Conservation (phyloP, 805 yeast species). For the Isabelozyma pseudorhagii region DNA sequence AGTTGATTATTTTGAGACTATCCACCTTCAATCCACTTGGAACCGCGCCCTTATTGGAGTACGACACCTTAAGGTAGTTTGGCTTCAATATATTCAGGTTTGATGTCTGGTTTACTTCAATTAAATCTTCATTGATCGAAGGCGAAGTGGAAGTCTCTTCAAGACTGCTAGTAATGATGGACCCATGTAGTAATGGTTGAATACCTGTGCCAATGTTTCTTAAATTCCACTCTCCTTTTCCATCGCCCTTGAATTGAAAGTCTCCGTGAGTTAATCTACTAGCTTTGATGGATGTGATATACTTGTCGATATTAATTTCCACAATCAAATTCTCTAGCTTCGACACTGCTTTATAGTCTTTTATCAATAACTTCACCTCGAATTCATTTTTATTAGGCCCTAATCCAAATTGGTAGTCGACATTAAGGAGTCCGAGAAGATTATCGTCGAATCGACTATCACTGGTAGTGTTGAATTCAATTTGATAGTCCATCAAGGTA, state of each 20-base stretch:
- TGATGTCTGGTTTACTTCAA: constrained; percentile 2
- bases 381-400: constrained; percentile 57
- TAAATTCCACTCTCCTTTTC: constrained; percentile 67
- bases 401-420: constrained; percentile 51
- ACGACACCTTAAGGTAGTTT: constrained; percentile 46
- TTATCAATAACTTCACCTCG: constrained; percentile 53
- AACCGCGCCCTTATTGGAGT: constrained; percentile 61
- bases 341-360: constrained; percentile 22
- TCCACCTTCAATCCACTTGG: constrained; percentile 76
- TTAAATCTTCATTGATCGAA: constrained; percentile 3
- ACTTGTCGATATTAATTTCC: constrained; percentile 10
- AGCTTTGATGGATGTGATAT: constrained; percentile 44
- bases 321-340: constrained; percentile 31
- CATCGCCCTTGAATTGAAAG: constrained; percentile 50
- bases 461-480: constrained; percentile 40
- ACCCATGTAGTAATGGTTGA: constrained; percentile 65
- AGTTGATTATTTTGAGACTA: constrained; percentile 53
- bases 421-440: constrained; percentile 51
- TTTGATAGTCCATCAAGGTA: constrained; percentile 57
- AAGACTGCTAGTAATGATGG: constrained; percentile 24
- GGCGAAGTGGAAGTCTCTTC: constrained; percentile 5
- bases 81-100: constrained; percentile 15
- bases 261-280: constrained; percentile 77
- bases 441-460: constrained; percentile 10
- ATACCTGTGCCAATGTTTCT: constrained; percentile 57